Conservation (phyloP, 768 basidiomycete species). For the Mycena leptocephala region DNA sequence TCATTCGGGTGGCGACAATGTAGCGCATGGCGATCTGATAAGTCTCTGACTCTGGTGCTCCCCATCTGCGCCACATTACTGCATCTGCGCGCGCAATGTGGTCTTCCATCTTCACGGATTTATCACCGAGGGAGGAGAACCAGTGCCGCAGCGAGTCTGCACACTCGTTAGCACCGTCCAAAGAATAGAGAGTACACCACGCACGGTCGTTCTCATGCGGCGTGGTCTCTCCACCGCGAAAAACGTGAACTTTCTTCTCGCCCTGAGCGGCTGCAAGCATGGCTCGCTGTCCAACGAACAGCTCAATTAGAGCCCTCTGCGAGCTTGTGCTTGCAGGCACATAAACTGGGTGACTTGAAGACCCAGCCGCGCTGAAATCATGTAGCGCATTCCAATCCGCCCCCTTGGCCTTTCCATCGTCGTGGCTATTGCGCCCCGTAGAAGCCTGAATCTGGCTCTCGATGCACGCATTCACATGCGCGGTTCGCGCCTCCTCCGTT, state of each 20-base stretch:
- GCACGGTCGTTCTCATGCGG: not conserved
- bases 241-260: constrained; percentile 14
- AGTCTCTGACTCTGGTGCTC: not conserved
- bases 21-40: constrained; percentile 17
- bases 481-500: constrained; percentile 5
- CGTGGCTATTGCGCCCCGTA: not conserved
- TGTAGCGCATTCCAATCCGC: not conserved
- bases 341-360: constrained; percentile 1
- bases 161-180: not conserved
- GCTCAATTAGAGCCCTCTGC: not conserved
- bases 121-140: constrained; percentile 6
- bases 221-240: not conserved
- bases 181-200: not conserved
- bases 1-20: constrained; percentile 9
- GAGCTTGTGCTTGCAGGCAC: constrained; percentile 3
- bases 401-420: not conserved
- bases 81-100: constrained; percentile 4
- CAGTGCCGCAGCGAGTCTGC: not conserved
- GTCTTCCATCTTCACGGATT: constrained; percentile 4
- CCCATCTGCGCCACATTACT: not conserved
- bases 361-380: not conserved
- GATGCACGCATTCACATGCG: constrained; percentile 7
- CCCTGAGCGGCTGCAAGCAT: constrained; percentile 10
- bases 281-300: constrained; percentile 4
- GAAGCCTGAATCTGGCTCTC: not conserved